Base-by-base conservation (phyloP, 768 basidiomycete genomes). In the Naganishia vaughanmartiniae region DNA sequence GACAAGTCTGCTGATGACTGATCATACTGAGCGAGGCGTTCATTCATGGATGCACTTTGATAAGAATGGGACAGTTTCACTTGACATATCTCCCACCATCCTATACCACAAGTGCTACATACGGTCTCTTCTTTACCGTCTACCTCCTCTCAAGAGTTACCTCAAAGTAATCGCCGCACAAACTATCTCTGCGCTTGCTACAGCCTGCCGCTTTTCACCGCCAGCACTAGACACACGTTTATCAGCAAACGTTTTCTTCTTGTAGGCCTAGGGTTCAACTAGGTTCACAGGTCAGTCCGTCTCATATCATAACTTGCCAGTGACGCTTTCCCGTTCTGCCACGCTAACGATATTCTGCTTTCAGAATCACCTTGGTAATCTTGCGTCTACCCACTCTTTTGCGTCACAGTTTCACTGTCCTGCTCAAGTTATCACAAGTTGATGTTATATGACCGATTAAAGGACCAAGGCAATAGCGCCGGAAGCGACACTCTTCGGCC, bases 361-460 rank as follows among this genome's bases (percentile, higher is more conserved):
- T 42, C 42, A 42, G 42, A 9, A 42, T 11, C 42, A n/a, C 24
- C 48, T 51, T 14, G n/a, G 48, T 51, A 51, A 51, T 26, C 48
- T 51, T 26, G 48, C 48, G 14, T n/a, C 24, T 51, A 26, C 48
- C 48, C 48, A n/a, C 12, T 51, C 48, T n/a, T n/a, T 51, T 51
- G 48, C 48, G 48, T 51, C 48, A 51, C 48, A 51, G 24, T 51
- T 51, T 12, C n/a, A n/a, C 42, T 51, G 24, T 51, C n/a, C 48
- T n/a, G 39, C 60, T 55, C 3, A 55, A 55, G 42, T 24, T 12
- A 19, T 26, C 60, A 28, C 60, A 63, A 63, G 60, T 63, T 63
- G 42, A 63, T 63, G 60, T 63, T 63, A 31, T 34, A 63, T 63
- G 60, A 63, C 60, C 60, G 39, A 42, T 45, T 63, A 63, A 63